These are phyloP conservation scores for Colletotrichum endophyticum DNA, from an alignment of 2,329 filamentous ascomycete genomes.

Conservation along the genomic window DNA sequence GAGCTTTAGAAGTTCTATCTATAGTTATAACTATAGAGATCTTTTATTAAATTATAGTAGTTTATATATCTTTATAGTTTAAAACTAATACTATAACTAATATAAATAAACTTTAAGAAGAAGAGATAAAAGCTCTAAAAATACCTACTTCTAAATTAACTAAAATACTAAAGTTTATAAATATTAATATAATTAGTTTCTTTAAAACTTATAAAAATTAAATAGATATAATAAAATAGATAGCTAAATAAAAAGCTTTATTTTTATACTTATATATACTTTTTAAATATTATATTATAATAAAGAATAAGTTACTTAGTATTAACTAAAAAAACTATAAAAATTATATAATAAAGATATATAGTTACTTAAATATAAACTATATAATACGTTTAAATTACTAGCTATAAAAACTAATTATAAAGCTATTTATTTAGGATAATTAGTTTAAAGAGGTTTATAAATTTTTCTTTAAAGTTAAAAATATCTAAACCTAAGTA, in stretches of 20 bases:
- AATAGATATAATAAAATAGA: neutral
- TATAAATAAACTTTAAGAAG: neutral
- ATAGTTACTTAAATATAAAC: neutral
- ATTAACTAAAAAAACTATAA: neutral
- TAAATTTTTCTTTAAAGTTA: neutral
- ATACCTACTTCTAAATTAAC: neutral
- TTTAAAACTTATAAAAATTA: neutral
- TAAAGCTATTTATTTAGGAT: neutral
- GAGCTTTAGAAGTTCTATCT: fast-evolving
- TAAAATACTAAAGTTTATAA: neutral
- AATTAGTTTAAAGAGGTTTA: neutral
- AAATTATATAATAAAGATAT: neutral
- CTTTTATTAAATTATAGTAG: no score
- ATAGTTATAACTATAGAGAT: no score
- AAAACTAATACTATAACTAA: no score
- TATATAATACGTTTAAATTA: neutral
- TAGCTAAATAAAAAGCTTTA: neutral
- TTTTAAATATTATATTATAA: neutral
- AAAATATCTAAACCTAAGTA: no score
- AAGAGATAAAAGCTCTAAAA: neutral
- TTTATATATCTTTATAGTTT: no score
- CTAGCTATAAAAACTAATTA: neutral
- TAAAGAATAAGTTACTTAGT: neutral
- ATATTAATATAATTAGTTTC: neutral
- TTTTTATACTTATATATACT: neutral